phyloP scores from a whole-genome alignment of 2,329 filamentous ascomycete species.

The Geoglossum cookeanum region DNA sequence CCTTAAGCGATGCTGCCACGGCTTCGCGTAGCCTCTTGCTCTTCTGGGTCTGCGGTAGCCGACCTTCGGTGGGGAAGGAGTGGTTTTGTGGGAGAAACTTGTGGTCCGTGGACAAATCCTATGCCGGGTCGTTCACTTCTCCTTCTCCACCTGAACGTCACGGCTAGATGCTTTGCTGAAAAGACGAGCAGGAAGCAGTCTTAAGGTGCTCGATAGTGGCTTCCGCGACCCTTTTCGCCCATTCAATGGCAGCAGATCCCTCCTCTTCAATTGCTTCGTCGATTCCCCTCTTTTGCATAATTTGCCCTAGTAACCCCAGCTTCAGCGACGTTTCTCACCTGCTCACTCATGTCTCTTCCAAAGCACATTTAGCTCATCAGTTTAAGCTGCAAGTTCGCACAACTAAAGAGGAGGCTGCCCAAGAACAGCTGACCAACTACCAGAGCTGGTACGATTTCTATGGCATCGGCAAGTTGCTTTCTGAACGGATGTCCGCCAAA shows the following conservation, averaged over 20 bases:
- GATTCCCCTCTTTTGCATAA: constrained; percentile 59
- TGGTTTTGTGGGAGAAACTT: not conserved
- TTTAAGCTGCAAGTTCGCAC: constrained; percentile 64
- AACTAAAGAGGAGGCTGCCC: constrained; percentile 45
- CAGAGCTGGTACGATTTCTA: constrained; percentile 61
- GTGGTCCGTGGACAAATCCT: not conserved
- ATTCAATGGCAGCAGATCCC: constrained; percentile 8
- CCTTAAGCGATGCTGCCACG: not conserved
- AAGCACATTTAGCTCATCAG: constrained; percentile 71
- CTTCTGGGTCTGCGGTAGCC: not conserved
- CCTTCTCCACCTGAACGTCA: constrained; percentile 1
- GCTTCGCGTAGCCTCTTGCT: not conserved
- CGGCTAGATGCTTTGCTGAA: constrained; percentile 1
- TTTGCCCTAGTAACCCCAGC: constrained; percentile 59
- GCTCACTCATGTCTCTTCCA: constrained; percentile 80
- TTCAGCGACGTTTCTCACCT: constrained; percentile 88
- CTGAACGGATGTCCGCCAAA: constrained; percentile 60
- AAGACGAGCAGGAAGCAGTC: constrained; percentile 6
- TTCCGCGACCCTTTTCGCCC: not conserved
- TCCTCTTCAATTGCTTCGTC: constrained; percentile 10
- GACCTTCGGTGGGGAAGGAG: not conserved
- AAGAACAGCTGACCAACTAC: constrained; percentile 43
- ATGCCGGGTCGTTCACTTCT: not conserved
- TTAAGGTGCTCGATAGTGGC: constrained; percentile 3
- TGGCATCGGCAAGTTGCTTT: constrained; percentile 52